Conservation (phyloP, 768 basidiomycete species). For the Neoboletus subvelutipes region DNA sequence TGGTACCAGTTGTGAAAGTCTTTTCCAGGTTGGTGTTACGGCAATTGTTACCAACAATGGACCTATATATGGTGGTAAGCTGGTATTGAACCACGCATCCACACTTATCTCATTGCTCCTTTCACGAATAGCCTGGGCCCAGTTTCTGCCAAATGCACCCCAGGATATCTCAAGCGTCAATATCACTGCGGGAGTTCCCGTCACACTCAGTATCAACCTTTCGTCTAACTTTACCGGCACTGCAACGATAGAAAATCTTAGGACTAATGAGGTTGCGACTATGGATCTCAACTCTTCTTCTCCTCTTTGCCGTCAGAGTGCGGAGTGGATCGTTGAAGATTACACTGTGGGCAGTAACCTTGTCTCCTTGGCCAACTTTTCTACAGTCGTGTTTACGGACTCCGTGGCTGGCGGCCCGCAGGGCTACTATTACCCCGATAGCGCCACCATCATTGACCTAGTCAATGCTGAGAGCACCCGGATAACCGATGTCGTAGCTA, state of each 20-base stretch:
- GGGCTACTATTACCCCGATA: background rate
- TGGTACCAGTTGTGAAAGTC: no score
- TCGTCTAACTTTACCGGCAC: background rate
- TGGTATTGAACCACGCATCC: no score
- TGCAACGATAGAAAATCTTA: slow-evolving; percentile 1
- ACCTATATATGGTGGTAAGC: no score
- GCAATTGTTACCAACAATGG: no score
- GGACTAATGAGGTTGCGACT: background rate
- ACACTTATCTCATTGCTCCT: no score
- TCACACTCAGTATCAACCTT: slow-evolving; percentile 3
- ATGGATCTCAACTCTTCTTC: background rate
- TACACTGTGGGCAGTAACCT: rapidly evolving
- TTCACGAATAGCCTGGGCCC: no score
- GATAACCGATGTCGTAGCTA: background rate
- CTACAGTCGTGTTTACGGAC: background rate
- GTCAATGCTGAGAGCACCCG: background rate
- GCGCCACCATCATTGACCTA: background rate
- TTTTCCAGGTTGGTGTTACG: no score
- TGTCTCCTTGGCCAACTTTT: slow-evolving; percentile 4
- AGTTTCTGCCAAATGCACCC: no score
- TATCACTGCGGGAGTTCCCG: slow-evolving; percentile 7
- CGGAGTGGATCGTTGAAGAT: slow-evolving; percentile 12
- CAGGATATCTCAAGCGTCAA: background rate
- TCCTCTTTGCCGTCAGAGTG: slow-evolving; percentile 4
- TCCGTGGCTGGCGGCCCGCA: background rate